Conservation (phyloP, 2,329 filamentous ascomycete species). For the Neospermospora avenae region DNA sequence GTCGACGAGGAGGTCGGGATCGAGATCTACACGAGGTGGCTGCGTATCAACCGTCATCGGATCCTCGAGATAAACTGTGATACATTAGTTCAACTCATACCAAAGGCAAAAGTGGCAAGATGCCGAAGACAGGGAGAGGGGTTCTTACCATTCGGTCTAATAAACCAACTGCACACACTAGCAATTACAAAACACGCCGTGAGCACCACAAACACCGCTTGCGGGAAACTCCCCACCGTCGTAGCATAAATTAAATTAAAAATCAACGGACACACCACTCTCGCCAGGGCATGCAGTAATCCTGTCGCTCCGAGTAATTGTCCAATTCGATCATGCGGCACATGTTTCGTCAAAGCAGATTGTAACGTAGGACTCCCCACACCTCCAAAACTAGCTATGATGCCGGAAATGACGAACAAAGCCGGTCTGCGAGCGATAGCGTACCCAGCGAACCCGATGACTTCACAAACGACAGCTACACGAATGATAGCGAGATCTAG, state of each 20-base stretch:
- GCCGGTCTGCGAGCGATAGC: conserved; percentile 57
- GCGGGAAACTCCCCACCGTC: conserved; percentile 75
- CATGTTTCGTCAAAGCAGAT: conserved; percentile 83
- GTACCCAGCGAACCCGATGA: conserved; percentile 74
- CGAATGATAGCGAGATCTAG: conserved; percentile 79
- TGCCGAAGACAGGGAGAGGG: background rate
- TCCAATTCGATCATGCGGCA: conserved; percentile 76
- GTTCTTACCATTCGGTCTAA: conserved; percentile 70
- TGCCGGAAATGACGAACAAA: conserved; percentile 68
- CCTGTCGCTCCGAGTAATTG: conserved; percentile 87
- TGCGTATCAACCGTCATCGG: background rate
- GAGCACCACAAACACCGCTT: conserved; percentile 79
- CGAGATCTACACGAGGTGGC: background rate
- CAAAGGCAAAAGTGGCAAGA: too few relatives aligned
- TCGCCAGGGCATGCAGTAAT: conserved; percentile 75
- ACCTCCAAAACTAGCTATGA: conserved; percentile 74
- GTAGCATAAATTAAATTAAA: conserved; percentile 84
- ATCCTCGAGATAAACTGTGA: conserved; percentile 22
- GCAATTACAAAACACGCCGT: conserved; percentile 62
- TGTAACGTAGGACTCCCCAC: conserved; percentile 84
- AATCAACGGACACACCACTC: conserved; percentile 74
- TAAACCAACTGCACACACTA: conserved; percentile 64
- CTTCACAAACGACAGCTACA: conserved; percentile 70
- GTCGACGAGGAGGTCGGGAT: conserved; percentile 21
- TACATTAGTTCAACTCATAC: background rate